These are phyloP conservation scores for Phaeosphaeriaceae sp. DNA, from an alignment of 2,329 filamentous ascomycete genomes.

Conservation along the genomic window DNA sequence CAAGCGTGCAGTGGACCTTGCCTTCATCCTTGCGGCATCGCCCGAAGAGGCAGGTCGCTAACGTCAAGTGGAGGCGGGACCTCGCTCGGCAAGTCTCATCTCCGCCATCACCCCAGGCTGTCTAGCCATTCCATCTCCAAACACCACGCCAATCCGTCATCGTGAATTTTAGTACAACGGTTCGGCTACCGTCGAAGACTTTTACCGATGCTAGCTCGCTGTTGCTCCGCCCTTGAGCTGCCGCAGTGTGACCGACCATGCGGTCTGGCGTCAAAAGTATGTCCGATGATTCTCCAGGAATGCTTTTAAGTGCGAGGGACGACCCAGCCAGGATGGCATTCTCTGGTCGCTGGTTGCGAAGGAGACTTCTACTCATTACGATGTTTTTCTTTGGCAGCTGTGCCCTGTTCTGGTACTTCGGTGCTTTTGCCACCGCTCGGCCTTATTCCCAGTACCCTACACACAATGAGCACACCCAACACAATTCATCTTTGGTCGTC, in stretches of 20 bases:
- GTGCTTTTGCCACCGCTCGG: slow-evolving; percentile 20
- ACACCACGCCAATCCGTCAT: not conserved
- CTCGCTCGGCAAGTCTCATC: not conserved
- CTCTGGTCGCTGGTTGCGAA: slow-evolving; percentile 23
- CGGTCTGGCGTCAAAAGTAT: slow-evolving; percentile 6
- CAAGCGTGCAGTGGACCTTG: not conserved
- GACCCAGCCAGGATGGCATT: slow-evolving; percentile 10
- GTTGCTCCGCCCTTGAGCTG: not conserved
- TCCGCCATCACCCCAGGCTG: not conserved
- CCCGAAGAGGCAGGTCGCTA: not conserved
- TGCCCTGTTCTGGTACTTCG: slow-evolving; percentile 32
- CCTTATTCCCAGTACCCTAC: slow-evolving; percentile 13
- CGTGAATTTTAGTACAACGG: not conserved
- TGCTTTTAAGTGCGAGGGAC: slow-evolving; percentile 1
- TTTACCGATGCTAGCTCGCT: not conserved
- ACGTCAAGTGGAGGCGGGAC: not conserved
- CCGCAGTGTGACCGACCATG: slow-evolving; percentile 2
- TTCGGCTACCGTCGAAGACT: not conserved
- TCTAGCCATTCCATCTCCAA: not conserved
- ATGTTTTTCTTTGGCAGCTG: slow-evolving; percentile 26
- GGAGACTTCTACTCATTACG: slow-evolving; percentile 22
- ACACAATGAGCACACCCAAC: slow-evolving; percentile 9
- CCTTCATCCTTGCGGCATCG: not conserved
- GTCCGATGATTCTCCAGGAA: slow-evolving; percentile 14
- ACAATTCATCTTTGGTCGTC: slow-evolving; percentile 30